Percentiles rank a stretch among this genome's conserved stretches.
Evolutionary conservation across 805 yeast genomes (phyloP).

Genomic region (Saccharomycopsis babjevae): DNA sequence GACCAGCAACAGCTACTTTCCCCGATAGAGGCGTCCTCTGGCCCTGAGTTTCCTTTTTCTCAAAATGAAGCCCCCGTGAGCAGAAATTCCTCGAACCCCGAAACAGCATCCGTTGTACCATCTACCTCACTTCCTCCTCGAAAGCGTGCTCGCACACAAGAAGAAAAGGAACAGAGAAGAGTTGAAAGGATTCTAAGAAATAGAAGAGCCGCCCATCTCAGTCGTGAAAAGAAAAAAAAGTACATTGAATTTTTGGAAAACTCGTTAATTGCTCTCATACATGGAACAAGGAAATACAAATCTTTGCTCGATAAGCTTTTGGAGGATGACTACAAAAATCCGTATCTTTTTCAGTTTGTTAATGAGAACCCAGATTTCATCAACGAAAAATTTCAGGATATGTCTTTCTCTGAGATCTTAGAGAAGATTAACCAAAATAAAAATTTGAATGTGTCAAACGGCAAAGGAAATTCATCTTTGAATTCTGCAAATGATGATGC

Average conservation of each 20-base stretch:
- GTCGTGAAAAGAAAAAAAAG: conserved; percentile 89
- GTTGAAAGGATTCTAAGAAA: conserved; percentile 87
- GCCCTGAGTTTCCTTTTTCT: not conserved
- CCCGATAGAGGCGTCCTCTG: not conserved
- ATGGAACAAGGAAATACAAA: not conserved
- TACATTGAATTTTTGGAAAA: conserved; percentile 79
- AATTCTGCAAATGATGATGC: not conserved
- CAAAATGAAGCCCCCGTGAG: not conserved
- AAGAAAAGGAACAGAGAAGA: conserved; percentile 94
- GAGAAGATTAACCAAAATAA: conserved; percentile 13
- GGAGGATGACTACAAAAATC: not conserved
- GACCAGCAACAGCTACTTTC: not conserved
- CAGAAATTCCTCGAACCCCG: not conserved
- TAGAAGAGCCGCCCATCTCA: conserved; percentile 94
- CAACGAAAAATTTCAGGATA: conserved; percentile 5
- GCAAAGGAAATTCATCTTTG: not conserved
- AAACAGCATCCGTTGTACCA: not conserved
- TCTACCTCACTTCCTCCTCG: conserved; percentile 62
- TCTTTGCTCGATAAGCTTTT: not conserved
- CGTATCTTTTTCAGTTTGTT: not conserved
- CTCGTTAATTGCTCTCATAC: conserved; percentile 8
- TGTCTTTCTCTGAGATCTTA: conserved; percentile 1
- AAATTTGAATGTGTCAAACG: conserved; percentile 4
- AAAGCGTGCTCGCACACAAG: conserved; percentile 91
- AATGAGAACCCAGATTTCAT: not conserved